Percentiles rank a stretch among this genome's conserved stretches.
Conservation (phyloP, 371 early-diverging fungal genomes). For the Paraphysoderma sedebokerense region DNA sequence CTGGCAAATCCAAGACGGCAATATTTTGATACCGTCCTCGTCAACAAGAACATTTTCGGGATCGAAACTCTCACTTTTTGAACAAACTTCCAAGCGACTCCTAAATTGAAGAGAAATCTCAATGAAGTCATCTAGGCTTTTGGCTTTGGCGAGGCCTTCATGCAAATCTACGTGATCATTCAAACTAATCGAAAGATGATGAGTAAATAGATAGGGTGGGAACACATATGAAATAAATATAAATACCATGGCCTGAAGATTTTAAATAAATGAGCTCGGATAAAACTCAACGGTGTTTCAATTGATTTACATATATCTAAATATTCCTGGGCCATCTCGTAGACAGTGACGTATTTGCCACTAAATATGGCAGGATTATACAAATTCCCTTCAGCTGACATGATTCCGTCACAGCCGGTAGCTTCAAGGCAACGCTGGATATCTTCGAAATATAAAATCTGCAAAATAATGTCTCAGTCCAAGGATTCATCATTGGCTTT, state of each 20-base stretch:
- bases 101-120: not conserved
- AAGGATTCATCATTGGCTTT: not conserved
- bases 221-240: not conserved
- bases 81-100: not conserved
- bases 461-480: not conserved
- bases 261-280: constrained; percentile 86
- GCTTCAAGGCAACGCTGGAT: constrained; percentile 67
- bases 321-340: constrained; percentile 73
- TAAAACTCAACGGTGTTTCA: constrained; percentile 36
- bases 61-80: not conserved
- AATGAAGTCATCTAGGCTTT: not conserved
- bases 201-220: not conserved
- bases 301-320: constrained; percentile 46
- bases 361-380: constrained; percentile 82
- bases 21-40: not conserved
- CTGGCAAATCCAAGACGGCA: constrained; percentile 2
- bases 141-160: constrained; percentile 1
- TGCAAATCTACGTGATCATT: not conserved
- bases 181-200: not conserved
- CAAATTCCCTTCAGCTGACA: constrained; percentile 85
- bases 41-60: not conserved
- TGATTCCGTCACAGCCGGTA: constrained; percentile 91
- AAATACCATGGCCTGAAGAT: constrained; percentile 27
- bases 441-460: constrained; percentile 77
- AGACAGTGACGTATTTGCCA: constrained; percentile 39